Percentiles rank a stretch among this genome's conserved stretches.
These are phyloP conservation scores for Punica granatum DNA, from an alignment of 345 rosid species.

Conservation along the genomic window DNA sequence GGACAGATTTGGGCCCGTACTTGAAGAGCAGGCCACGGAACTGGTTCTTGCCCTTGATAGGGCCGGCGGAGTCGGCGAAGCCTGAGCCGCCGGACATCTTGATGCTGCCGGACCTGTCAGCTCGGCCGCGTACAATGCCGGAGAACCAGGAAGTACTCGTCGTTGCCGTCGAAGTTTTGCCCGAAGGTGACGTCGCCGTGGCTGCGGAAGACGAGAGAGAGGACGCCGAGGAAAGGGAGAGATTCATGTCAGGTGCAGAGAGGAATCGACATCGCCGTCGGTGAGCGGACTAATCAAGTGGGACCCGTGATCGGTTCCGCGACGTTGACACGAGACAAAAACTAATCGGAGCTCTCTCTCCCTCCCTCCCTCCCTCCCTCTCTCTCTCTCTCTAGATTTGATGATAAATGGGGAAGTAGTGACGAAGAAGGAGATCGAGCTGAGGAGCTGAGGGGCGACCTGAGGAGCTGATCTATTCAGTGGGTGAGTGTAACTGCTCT, in stretches of 20 bases:
- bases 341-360: background rate
- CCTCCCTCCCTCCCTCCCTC: background rate
- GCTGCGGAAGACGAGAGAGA: slow-evolving; percentile 10
- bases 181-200: slow-evolving; percentile 2
- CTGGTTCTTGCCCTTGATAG: slow-evolving; percentile 82
- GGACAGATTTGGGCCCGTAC: slow-evolving; percentile 80
- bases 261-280: slow-evolving; percentile 2
- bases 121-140: slow-evolving; percentile 66
- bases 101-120: slow-evolving; percentile 27
- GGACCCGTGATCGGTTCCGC: background rate
- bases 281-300: background rate
- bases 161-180: slow-evolving; percentile 9
- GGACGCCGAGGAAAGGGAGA: slow-evolving; percentile 11
- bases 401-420: background rate
- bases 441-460: background rate
- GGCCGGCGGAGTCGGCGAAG: slow-evolving; percentile 35
- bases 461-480: too few species aligned
- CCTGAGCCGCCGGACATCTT: slow-evolving; percentile 31
- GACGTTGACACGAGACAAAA: background rate
- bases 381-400: background rate
- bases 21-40: slow-evolving; percentile 84
- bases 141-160: slow-evolving; percentile 50
- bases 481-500: background rate
- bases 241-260: slow-evolving; percentile 10
- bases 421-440: background rate